Evolutionary conservation across 345 rosid species (phyloP).

Genomic region (Eucalyptus cloeziana): DNA sequence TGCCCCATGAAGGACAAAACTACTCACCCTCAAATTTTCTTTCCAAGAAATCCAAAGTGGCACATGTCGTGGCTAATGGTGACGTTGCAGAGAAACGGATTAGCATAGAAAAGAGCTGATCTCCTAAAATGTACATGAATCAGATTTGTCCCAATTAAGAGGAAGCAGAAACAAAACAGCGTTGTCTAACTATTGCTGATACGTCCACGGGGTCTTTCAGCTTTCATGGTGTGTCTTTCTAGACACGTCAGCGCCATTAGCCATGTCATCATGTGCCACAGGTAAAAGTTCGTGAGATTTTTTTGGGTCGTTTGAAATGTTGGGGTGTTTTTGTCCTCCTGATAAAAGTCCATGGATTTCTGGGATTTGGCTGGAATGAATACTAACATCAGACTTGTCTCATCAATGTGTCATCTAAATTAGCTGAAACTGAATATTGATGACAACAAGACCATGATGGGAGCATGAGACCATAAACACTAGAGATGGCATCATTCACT

Average conservation of each 20-base stretch:
- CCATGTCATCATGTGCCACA: neutral
- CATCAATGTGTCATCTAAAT: neutral
- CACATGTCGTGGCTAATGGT: neutral
- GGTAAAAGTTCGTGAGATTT: neutral
- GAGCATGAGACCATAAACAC: neutral
- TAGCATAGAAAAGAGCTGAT: neutral
- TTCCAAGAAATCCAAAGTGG: neutral
- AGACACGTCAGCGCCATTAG: neutral
- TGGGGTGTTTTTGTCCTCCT: neutral
- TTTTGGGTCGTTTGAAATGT: neutral
- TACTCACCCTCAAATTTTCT: neutral
- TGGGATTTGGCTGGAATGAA: neutral
- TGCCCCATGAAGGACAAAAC: neutral
- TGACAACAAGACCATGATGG: neutral
- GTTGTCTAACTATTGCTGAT: neutral
- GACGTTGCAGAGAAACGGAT: neutral
- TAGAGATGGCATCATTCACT: neutral
- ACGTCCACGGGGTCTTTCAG: neutral
- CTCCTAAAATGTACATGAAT: neutral
- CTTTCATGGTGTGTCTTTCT: neutral
- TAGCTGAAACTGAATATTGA: neutral
- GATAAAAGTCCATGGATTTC: neutral
- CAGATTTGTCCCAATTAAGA: neutral
- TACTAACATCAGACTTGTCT: neutral
- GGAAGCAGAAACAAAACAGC: neutral